Evolutionary conservation across 2,329 filamentous ascomycete species (phyloP).

Genomic region (Cladophialophora psammophila): DNA sequence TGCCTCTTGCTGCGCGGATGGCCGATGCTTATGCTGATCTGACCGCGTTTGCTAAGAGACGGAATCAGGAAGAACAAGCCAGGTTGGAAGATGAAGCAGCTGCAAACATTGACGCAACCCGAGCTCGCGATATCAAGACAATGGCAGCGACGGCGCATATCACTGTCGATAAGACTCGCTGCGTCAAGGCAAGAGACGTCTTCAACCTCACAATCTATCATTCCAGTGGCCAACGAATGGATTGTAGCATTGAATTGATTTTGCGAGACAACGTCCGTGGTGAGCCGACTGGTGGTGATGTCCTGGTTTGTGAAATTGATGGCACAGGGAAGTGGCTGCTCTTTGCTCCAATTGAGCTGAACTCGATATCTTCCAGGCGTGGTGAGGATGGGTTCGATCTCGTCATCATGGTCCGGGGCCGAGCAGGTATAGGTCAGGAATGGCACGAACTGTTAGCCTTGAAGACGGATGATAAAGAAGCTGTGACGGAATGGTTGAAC

Average conservation of each 20-base stretch:
- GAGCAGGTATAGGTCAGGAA: slow-evolving; percentile 64
- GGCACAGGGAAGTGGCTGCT: slow-evolving; percentile 79
- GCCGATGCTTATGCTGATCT: slow-evolving; percentile 72
- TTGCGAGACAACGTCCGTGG: slow-evolving; percentile 79
- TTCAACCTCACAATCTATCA: slow-evolving; percentile 87
- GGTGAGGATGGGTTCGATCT: slow-evolving; percentile 77
- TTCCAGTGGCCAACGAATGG: slow-evolving; percentile 87
- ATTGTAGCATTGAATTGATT: slow-evolving; percentile 86
- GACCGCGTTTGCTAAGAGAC: slow-evolving; percentile 77
- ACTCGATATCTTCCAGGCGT: slow-evolving; percentile 77
- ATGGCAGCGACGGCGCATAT: slow-evolving; percentile 74
- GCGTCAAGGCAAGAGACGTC: slow-evolving; percentile 87
- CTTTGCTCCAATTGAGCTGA: slow-evolving; percentile 83
- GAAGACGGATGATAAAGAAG: slow-evolving; percentile 75
- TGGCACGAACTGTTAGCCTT: slow-evolving; percentile 90
- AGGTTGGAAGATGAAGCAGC: slow-evolving; percentile 87
- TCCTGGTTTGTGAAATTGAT: slow-evolving; percentile 93
- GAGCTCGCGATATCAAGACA: slow-evolving; percentile 79
- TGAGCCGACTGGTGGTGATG: slow-evolving; percentile 71
- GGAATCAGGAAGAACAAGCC: slow-evolving; percentile 75
- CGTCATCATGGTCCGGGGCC: slow-evolving; percentile 84
- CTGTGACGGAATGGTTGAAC: slow-evolving; percentile 84
- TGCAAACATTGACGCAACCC: slow-evolving; percentile 78
- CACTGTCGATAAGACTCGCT: slow-evolving; percentile 75
- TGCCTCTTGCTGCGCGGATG: slow-evolving; percentile 64